These are phyloP conservation scores for Vaccinium darrowii DNA, from an alignment of 148 eudicot species.

Conservation along the genomic window DNA sequence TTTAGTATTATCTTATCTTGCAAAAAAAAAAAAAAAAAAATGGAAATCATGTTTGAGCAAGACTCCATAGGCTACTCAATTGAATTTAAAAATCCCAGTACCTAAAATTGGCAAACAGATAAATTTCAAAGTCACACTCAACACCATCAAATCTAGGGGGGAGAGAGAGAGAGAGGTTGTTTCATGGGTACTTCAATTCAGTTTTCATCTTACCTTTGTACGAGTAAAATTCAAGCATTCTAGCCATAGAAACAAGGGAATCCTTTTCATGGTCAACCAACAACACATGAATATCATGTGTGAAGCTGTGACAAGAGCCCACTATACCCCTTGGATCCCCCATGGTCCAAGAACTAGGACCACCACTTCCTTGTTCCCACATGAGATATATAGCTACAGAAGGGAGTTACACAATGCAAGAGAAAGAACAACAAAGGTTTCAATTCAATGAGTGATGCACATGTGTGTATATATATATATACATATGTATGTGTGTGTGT, in stretches of 20 bases:
- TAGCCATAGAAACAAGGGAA: not conserved
- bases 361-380: constrained; percentile 11
- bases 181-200: not conserved
- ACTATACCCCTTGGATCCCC: not conserved
- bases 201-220: constrained; percentile 10
- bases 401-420: not conserved
- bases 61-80: not conserved
- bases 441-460: not conserved
- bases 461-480: too few relatives aligned
- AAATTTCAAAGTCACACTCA: not conserved
- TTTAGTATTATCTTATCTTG: not conserved
- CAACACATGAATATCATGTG: constrained; percentile 9
- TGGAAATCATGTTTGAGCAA: not conserved
- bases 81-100: not conserved
- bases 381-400: not conserved
- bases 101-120: not conserved
- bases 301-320: not conserved
- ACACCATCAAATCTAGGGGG: not conserved
- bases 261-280: constrained; percentile 6
- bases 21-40: not conserved
- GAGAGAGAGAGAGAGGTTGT: not conserved
- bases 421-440: not conserved
- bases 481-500: not conserved
- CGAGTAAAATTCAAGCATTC: constrained; percentile 3
- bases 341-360: not conserved